Base-by-base conservation (phyloP, 768 basidiomycete species). In the Mycena latifolia region DNA sequence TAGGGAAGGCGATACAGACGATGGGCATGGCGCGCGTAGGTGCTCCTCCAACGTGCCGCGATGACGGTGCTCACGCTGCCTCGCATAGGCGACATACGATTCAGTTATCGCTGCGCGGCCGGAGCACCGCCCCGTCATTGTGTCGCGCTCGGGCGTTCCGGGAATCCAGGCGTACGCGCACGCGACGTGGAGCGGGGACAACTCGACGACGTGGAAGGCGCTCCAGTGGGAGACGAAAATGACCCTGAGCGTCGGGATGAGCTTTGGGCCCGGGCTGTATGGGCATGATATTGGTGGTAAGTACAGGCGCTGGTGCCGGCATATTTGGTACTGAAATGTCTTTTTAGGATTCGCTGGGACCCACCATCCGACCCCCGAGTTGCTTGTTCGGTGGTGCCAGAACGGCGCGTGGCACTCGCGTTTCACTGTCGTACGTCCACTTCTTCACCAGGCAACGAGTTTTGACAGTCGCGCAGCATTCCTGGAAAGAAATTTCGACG, bases 81-180 rank as follows among this genome's bases (percentile, higher is more conserved):
- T n/a, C n/a, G n/a, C n/a, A n/a, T n/a, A 69, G 69, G 50, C 69
- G 31, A 70, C 69, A 8, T 70, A 66, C 48, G 69, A 70, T 52
- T 61, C 69, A 14, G 61, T 70, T 0, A 35, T 66, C 22, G 57
- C 61, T 28, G 65, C 65, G 33, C 56, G 69, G 9, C 69, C 69
- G 8, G 54, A 55, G n/a, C 53, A 70, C 53, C 69, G 69, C 29
- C 69, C 69, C 12, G 69, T 70, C 0, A 66, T 70, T n/a, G 69
- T 70, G 43, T 70, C 69, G 60, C 69, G 69, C 33, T 66, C 69
- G 3, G 69, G 69, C n/a, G 61, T 70, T 2, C 69, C 69, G 5
- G 69, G 69, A n/a, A 70, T 70, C 52, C 69, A 70, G 53, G 65
- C 69, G 28, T 70, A 70, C 51, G 69, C 69, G 3, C 69, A 70